Evolutionary conservation across 2,329 filamentous ascomycete species (phyloP), one percentile per base, ranked within the genome.

Genomic region (Colletotrichum theobromicola): DNA sequence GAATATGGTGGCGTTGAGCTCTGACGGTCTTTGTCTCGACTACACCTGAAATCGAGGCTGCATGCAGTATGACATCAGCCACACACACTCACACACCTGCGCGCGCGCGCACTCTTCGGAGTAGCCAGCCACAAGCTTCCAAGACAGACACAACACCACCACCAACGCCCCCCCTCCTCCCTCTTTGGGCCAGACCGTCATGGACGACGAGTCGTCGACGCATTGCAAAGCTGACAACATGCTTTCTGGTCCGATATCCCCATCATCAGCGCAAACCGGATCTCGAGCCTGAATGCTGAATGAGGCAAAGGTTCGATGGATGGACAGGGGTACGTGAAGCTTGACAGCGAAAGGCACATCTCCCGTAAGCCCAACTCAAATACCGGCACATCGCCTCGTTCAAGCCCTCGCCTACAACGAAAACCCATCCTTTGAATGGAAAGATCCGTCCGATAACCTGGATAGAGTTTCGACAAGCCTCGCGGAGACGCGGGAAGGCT

Each of bases 61-160:
- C 66, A 37, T 42, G 66, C 66, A 37, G 34, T 26, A 61, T 68
- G 66, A 68, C 55, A 68, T 68, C 66, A 68, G 66, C 55, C 66
- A 61, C 55, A 68, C 13, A 26, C 34, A 32, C n/a, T n/a, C n/a
- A n/a, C n/a, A n/a, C n/a, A n/a, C n/a, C n/a, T n/a, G n/a, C 13
- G n/a, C 12, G 9, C 60, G 13, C 32, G 21, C 60, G 13, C 60
- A 37, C 60, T 30, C 57, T 30, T 46, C 42, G 0, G 42, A n/a
- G 18, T 26, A 21, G 42, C 46, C 63, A 66, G 63, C 63, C 63
- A 66, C 46, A 66, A 15, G 42, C 42, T 46, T 46, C 42, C 2
- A 4, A 46, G 5, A 46, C 42, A 46, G 18, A 46, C 42, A n/a
- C 42, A 46, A 18, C 42, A 42, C 37, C 35, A 42, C 37, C 42